A percentile compares a stretch with the other conserved stretches of the same genome.
Conservation (phyloP, 192 early-diverging fungal species). For the Allomyces arbusculus region DNA sequence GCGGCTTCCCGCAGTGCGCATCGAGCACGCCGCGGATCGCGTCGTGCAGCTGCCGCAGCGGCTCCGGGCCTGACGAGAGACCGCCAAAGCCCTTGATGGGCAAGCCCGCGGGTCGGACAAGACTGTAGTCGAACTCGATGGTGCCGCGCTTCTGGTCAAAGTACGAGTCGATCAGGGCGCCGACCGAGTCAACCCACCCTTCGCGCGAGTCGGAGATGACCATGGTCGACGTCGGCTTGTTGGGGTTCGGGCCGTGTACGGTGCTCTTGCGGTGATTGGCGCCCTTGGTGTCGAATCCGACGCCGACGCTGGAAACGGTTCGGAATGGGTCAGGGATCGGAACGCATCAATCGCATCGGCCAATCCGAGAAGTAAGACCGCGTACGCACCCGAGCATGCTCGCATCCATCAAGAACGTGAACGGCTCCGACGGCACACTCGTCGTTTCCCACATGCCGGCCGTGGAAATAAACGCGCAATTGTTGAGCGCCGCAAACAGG, state of each 20-base stretch:
- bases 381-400: slow-evolving; percentile 16
- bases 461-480: slow-evolving; percentile 28
- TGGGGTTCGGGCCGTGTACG: neutral
- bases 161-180: slow-evolving; percentile 19
- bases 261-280: slow-evolving; percentile 1
- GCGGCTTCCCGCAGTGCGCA: slow-evolving; percentile 5
- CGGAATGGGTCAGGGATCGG: too few species aligned
- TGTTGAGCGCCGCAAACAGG: slow-evolving; percentile 23
- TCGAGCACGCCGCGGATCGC: slow-evolving; percentile 10
- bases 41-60: slow-evolving; percentile 15
- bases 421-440: slow-evolving; percentile 12
- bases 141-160: slow-evolving; percentile 3
- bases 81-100: slow-evolving; percentile 26
- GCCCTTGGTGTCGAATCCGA: slow-evolving; percentile 27
- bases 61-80: slow-evolving; percentile 16
- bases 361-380: too few species aligned
- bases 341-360: too few species aligned
- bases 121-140: slow-evolving; percentile 14
- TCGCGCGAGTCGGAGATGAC: slow-evolving; percentile 21
- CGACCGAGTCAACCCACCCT: slow-evolving; percentile 22
- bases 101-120: slow-evolving; percentile 9
- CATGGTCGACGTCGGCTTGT: neutral
- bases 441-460: slow-evolving; percentile 18
- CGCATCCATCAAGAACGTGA: slow-evolving; percentile 24
- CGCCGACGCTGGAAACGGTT: slow-evolving; percentile 14